Base-by-base conservation (phyloP, 352 stramenopile species). In the Pythium phragmiticola region DNA sequence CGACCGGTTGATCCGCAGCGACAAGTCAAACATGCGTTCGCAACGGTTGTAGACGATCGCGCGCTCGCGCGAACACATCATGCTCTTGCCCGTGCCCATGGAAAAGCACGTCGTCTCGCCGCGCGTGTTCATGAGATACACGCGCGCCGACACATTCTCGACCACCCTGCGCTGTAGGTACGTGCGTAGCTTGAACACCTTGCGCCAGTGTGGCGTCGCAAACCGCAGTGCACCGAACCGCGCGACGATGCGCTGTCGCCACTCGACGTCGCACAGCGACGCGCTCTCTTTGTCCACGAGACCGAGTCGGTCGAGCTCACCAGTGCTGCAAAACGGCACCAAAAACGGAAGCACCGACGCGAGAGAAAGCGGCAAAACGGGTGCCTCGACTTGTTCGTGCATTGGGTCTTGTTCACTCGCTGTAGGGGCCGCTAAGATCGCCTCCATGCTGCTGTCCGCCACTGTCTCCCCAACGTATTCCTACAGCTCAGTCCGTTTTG, bases 21-120 rank as follows among this genome's bases (percentile, higher is more conserved):
- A 95, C 43, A 93, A 68, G 72, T 93, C 86, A 63, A 95, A 93
- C 86, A 93, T 95, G 55, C 80, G 72, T 64, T 90, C 87, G 69
- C 86, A 95, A 39, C 81, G 82, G 72, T 86, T 90, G 72, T 92
- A 93, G 19, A 95, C 77, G 39, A 87, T 68, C 0, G 86, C 86
- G 49, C 84, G 72, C 60, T 95, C 86, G 6, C 79, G 63, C 1
- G 84, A 95, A 53, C 86, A 93, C 80, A 93, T 88, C 59, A 93
- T 79, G 34, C 71, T 75, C 30, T 77, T 78, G 33, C 82, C 75
- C 34, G 63, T 66, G 41, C 73, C 70, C 16, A 92, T 62, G 13
- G 73, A 45, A 52, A 93, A 90, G 66, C 78, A 89, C 28, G 78
- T 74, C 19, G 82, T 93, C 49, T 92, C 82, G 17, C 84, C 86